Percentiles rank a stretch among this genome's conserved stretches.
Evolutionary conservation across 2,329 filamentous ascomycete genomes (phyloP).

Genomic region (Talaromyces sp.): DNA sequence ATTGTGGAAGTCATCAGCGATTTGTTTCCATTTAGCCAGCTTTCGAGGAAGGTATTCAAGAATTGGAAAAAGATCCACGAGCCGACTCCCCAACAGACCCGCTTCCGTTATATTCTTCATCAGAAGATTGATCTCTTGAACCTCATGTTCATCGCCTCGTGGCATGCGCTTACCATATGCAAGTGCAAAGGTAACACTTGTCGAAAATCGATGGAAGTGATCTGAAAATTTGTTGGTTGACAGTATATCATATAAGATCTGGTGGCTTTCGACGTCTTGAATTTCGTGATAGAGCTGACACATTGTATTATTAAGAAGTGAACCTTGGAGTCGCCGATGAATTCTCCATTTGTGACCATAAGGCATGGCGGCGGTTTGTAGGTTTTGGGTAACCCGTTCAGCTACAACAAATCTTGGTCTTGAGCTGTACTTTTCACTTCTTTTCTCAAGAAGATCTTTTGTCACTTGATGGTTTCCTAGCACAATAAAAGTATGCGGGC

Average conservation of each 20-base stretch:
- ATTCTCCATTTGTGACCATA: constrained; percentile 46
- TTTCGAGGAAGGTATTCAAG: constrained; percentile 45
- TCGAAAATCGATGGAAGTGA: constrained; percentile 52
- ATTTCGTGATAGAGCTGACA: constrained; percentile 43
- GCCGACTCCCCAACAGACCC: background rate
- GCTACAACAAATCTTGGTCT: constrained; percentile 55
- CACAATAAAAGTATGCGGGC: constrained; percentile 35
- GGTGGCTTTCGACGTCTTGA: constrained; percentile 52
- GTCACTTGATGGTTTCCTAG: constrained; percentile 56
- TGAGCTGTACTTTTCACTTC: constrained; percentile 55
- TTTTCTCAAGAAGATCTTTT: constrained; percentile 59
- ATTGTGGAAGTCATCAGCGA: constrained; percentile 21
- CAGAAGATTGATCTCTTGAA: background rate
- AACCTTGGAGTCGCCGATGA: constrained; percentile 45
- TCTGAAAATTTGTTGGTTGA: constrained; percentile 44
- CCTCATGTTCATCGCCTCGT: constrained; percentile 31
- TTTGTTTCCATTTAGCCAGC: constrained; percentile 43
- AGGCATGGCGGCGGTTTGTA: constrained; percentile 46
- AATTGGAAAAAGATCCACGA: constrained; percentile 47
- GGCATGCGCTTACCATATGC: constrained; percentile 56
- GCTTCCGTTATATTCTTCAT: background rate
- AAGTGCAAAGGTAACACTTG: constrained; percentile 54
- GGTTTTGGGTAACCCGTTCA: constrained; percentile 47
- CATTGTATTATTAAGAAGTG: constrained; percentile 33
- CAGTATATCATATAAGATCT: constrained; percentile 49